Base-by-base conservation (phyloP, 2,329 filamentous ascomycete genomes). In the Podosphaera aphanis region DNA sequence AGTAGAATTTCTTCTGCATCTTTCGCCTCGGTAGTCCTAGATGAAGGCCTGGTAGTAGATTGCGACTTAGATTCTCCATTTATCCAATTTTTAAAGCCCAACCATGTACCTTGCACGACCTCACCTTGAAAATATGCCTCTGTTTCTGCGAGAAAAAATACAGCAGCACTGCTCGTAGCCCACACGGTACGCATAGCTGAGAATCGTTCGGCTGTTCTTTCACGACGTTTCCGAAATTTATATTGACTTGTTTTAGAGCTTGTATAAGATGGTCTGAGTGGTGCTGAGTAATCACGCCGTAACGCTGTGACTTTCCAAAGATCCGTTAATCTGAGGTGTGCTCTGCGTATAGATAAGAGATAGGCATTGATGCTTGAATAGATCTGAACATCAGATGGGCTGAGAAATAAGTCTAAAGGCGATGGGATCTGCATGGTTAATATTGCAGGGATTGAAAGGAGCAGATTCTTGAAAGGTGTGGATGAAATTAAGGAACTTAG, bases 351-450 rank as follows among this genome's bases (percentile, higher is more conserved):
- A 0, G 83, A 81, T 8, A 94, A 65, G 0, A 98, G 71, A 54
- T 94, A 95, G 1, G 83, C 73, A 59, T 92, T 85, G 49, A 94
- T 78, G n/a, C 70, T 70, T 0, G 84, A 81, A 61, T 95, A 98
- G 0, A 74, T 72, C 43, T 79, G 71, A 10, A 93, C 63, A 55
- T 95, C 86, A 0, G 76, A 68, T 3, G 72, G 66, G 10, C 81
- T 76, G 23, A 95, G 72, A 55, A 95, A 93, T 25, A 98, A 71
- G 57, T 95, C 86, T 4, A 95, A 63, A 0, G 90, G 86, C 2
- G 81, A 78, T 2, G 73, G 72, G 7, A 93, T 74, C 35, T 78
- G 73, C 51, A 93, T 68, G 1, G 71, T 74, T 36, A 98, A 67
- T 2, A 67, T 64, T 4, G 78, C 79, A 0, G 85, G 77, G 0